Evolutionary conservation across 2,329 filamentous ascomycete species (phyloP).

Genomic region (Cladosporium sphaerospermum): DNA sequence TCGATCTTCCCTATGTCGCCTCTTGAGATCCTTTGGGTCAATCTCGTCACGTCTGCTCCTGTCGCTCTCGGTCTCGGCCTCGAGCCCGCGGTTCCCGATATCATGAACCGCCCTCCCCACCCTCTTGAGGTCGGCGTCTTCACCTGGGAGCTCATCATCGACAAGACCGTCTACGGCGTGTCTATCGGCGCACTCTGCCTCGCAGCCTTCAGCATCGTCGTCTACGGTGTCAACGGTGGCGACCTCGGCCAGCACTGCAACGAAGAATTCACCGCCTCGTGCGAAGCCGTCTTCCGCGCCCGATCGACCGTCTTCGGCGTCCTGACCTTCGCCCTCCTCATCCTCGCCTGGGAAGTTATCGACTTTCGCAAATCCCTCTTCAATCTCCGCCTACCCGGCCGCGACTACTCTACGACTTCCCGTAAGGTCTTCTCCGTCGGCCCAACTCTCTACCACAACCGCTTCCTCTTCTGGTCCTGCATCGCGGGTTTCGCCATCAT

Average conservation of each 20-base stretch:
- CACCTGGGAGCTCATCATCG: conserved; percentile 36
- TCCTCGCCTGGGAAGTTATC: conserved; percentile 39
- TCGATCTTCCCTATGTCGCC: conserved; percentile 39
- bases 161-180: conserved; percentile 40
- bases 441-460: conserved; percentile 8
- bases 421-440: conserved; percentile 15
- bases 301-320: conserved; percentile 37
- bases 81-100: conserved; percentile 37
- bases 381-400: conserved; percentile 4
- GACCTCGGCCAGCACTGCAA: conserved; percentile 37
- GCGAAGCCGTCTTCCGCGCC: conserved; percentile 35
- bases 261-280: conserved; percentile 33
- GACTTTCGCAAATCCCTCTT: conserved; percentile 19
- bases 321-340: conserved; percentile 36
- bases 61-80: conserved; percentile 39
- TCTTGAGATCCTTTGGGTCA: conserved; percentile 40
- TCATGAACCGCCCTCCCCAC: conserved; percentile 39
- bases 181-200: conserved; percentile 38
- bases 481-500: conserved; percentile 36
- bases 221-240: conserved; percentile 34
- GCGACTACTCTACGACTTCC: conserved; percentile 4
- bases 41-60: conserved; percentile 39
- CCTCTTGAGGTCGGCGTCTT: conserved; percentile 36
- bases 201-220: conserved; percentile 35
- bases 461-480: conserved; percentile 35